Conservation (phyloP, 2,329 filamentous ascomycete genomes). For the Aspergillus novoparasiticus region DNA sequence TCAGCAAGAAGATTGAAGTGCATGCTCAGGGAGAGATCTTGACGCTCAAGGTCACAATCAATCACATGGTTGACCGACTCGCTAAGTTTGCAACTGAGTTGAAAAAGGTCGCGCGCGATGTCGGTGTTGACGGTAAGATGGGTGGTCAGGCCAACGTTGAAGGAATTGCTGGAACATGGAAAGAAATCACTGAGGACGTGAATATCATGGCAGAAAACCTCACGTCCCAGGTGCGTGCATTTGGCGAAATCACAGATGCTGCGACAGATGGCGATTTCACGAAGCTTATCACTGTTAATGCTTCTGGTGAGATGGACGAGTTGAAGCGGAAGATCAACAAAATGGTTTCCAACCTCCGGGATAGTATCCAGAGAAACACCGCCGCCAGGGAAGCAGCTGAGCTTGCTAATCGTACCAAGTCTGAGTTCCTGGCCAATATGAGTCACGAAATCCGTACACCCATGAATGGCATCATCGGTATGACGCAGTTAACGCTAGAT, state of each 20-base stretch:
- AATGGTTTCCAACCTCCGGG: constrained; percentile 94
- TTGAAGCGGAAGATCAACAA: constrained; percentile 99
- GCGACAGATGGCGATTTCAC: constrained; percentile 97
- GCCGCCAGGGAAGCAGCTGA: constrained; percentile 94
- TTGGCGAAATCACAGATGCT: constrained; percentile 97
- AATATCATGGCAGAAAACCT: constrained; percentile 88
- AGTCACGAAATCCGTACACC: constrained; percentile 97
- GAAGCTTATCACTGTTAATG: constrained; percentile 93
- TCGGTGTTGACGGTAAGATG: constrained; percentile 98
- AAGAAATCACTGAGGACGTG: constrained; percentile 95
- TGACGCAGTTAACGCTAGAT: constrained; percentile 95
- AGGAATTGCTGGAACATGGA: constrained; percentile 92
- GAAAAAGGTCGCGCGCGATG: constrained; percentile 92
- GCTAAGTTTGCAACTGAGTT: constrained; percentile 97
- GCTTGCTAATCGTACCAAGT: constrained; percentile 96
- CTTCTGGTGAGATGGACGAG: constrained; percentile 98
- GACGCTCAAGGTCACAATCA: constrained; percentile 92
- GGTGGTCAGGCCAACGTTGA: constrained; percentile 94
- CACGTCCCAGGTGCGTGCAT: constrained; percentile 95
- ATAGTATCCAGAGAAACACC: constrained; percentile 96
- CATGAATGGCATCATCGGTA: constrained; percentile 97
- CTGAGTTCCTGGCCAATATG: constrained; percentile 98
- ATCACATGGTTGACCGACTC: constrained; percentile 95
- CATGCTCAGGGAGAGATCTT: constrained; percentile 94
- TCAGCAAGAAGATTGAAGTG: constrained; percentile 94